Evolutionary conservation across 2,329 filamentous ascomycete genomes (phyloP).

Genomic region (Plenodomus biglobosus): DNA sequence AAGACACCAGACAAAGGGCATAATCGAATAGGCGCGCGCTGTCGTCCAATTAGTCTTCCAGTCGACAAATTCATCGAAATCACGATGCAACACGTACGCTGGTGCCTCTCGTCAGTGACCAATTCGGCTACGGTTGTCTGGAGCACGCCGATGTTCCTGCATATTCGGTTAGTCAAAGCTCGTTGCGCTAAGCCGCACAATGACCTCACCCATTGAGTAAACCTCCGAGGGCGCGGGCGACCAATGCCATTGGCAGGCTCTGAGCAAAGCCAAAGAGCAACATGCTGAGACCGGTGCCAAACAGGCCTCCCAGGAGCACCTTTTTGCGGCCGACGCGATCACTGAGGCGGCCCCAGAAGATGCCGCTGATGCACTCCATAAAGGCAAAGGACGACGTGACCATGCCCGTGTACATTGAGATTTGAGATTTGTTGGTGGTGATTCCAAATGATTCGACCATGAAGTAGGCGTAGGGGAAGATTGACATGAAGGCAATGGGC

Average conservation of each 20-base stretch:
- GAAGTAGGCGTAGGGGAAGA: conserved; percentile 97
- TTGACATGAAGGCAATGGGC: conserved; percentile 99
- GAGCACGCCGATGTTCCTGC: conserved; percentile 87
- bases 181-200: conserved; percentile 24
- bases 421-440: conserved; percentile 73
- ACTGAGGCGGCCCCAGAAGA: conserved; percentile 91
- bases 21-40: conserved; percentile 93
- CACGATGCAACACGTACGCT: conserved; percentile 62
- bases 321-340: conserved; percentile 92
- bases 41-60: conserved; percentile 27
- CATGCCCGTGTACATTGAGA: conserved; percentile 91
- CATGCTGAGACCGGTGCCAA: conserved; percentile 90
- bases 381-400: conserved; percentile 96
- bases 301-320: conserved; percentile 83
- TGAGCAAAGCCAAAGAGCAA: conserved; percentile 87
- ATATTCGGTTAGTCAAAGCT: conserved; percentile 36
- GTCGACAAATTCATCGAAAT: conserved; percentile 6
- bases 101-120: conserved; percentile 88
- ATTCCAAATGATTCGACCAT: conserved; percentile 94
- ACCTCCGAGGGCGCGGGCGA: conserved; percentile 86
- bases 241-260: conserved; percentile 76
- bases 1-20: conserved; percentile 98
- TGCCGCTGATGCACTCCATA: conserved; percentile 88
- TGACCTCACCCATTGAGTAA: conserved; percentile 80
- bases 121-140: conserved; percentile 95